Evolutionary conservation across 495 filamentous ascomycete species (phyloP).

Genomic region (Cercophora sp.): DNA sequence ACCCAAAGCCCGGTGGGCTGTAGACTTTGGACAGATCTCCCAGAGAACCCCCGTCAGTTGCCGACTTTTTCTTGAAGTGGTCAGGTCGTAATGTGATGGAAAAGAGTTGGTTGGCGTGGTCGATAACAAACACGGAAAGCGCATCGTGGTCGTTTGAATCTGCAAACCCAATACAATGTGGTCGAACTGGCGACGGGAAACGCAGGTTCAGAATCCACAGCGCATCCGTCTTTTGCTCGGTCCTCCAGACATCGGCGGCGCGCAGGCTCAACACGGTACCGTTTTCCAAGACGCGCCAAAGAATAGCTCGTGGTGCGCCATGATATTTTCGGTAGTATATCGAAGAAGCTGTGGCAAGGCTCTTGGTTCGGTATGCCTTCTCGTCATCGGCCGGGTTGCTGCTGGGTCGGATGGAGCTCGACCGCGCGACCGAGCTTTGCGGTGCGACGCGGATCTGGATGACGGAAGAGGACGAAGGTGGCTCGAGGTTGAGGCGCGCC

Average conservation of each 20-base stretch:
- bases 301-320: constrained; percentile 72
- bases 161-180: constrained; percentile 72
- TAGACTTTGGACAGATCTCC: constrained; percentile 73
- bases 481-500: constrained; percentile 76
- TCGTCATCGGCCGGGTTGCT: constrained; percentile 58
- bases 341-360: constrained; percentile 74
- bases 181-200: constrained; percentile 67
- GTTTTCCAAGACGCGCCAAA: constrained; percentile 85
- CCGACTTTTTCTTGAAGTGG: constrained; percentile 64
- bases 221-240: constrained; percentile 58
- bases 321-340: constrained; percentile 78
- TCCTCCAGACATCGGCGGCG: constrained; percentile 74
- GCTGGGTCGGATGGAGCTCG: constrained; percentile 25
- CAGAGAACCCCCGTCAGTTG: constrained; percentile 62
- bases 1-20: constrained; percentile 64
- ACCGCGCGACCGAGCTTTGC: constrained; percentile 36
- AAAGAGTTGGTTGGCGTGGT: constrained; percentile 70
- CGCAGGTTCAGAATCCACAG: constrained; percentile 71
- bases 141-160: constrained; percentile 75
- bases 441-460: constrained; percentile 70
- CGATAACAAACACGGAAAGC: constrained; percentile 76
- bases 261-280: constrained; percentile 77
- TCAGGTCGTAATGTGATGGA: constrained; percentile 75
- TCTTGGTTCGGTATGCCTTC: constrained; percentile 62
- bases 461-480: constrained; percentile 61